Percentiles rank a stretch among this genome's conserved stretches.
These are phyloP conservation scores for Beauveria bassiana DNA, from an alignment of 2,329 filamentous ascomycete species.

Conservation along the genomic window DNA sequence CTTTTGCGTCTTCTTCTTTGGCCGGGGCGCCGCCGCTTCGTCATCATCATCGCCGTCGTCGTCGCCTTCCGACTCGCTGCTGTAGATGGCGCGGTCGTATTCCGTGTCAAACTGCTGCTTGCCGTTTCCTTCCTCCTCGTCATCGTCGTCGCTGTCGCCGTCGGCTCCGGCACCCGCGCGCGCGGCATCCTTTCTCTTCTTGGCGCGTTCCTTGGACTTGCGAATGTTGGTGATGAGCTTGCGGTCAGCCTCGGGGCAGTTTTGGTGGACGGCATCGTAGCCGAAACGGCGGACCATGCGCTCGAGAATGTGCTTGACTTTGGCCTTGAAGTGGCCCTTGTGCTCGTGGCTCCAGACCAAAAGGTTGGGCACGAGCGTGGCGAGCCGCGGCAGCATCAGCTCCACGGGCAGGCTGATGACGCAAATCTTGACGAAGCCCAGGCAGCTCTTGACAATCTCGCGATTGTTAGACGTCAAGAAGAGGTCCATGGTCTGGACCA, in stretches of 20 bases:
- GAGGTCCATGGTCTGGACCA: constrained; percentile 91
- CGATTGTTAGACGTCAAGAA: constrained; percentile 95
- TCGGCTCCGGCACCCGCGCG: constrained; percentile 44
- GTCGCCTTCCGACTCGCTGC: constrained; percentile 57
- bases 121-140: constrained; percentile 38
- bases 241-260: constrained; percentile 77
- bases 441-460: constrained; percentile 88
- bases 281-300: constrained; percentile 89
- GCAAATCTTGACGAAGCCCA: constrained; percentile 95
- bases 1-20: constrained; percentile 45
- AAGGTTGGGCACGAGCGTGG: constrained; percentile 75
- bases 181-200: constrained; percentile 73
- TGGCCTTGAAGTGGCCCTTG: constrained; percentile 92
- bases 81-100: constrained; percentile 94
- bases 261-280: constrained; percentile 67
- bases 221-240: constrained; percentile 92
- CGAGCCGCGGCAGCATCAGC: constrained; percentile 70
- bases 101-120: constrained; percentile 74
- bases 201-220: constrained; percentile 85
- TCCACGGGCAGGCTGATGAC: constrained; percentile 76
- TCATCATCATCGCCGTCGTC: constrained; percentile 47
- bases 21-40: constrained; percentile 36
- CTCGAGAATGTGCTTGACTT: constrained; percentile 97
- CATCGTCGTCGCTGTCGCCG: constrained; percentile 50
- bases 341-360: constrained; percentile 98